Evolutionary conservation across 371 early-diverging fungal genomes (phyloP), one percentile per base, ranked within the genome.

Genomic region (Rhizopus microsporus): DNA sequence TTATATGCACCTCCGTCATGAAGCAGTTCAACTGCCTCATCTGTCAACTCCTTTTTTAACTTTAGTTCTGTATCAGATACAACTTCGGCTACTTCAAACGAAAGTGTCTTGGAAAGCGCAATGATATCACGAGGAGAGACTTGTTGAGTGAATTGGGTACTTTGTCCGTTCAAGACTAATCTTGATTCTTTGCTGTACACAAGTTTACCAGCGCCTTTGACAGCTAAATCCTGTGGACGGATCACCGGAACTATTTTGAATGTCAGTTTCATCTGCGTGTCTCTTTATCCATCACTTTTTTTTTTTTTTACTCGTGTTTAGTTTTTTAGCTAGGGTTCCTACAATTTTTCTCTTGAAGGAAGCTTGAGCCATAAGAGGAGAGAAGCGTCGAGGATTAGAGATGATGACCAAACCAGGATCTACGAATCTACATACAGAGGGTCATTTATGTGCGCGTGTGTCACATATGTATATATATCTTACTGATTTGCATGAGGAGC

Each of bases 401-500:
- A 75, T 76, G 32, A 89, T 73, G n/a, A 92, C 80, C 66, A 92
- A 78, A 29, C 89, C 67, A 2, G 90, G 90, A 68, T 90, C 90
- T 35, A 91, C 76, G 61, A 90, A 90, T 44, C 59, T 59, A 30
- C 13, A 5, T 34, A 3, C 7, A 74, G 33, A 38, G 13, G n/a
- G 45, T 3, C 29, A 15, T 30, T 15, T 32, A 8, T 23, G 5
- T 31, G 6, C 9, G 4, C 38, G 9, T 8, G 17, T 10, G 4
- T 15, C 23, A 2, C 4, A 3, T 31, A 16, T 44, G 50, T 33
- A 23, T 44, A 23, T 44, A 52, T 58, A 16, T 64, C 54, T 65
- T 78, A 81, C 65, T 92, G 93, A 72, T 92, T 92, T 46, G 88
- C 86, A 76, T 92, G 93, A 32, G 93, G 93, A 0, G 89, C 93